phyloP scores from a whole-genome alignment of 148 eudicot genomes.

The Talinum fruticosum region DNA sequence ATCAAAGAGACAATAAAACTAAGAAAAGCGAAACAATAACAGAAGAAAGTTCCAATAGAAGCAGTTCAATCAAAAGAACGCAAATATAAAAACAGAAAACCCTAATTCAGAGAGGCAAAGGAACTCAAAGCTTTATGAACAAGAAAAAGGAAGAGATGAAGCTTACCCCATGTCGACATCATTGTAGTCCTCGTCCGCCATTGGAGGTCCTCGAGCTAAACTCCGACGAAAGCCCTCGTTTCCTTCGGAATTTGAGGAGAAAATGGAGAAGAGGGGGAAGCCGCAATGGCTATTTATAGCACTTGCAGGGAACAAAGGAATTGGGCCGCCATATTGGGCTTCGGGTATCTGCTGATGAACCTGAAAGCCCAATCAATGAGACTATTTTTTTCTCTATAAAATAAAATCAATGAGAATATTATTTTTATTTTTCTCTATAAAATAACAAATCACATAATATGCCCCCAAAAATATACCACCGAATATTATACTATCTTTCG shows the following conservation, averaged over 20 bases:
- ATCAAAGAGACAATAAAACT: too few species aligned
- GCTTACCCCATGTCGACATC: conserved; percentile 35
- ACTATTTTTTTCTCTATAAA: too few species aligned
- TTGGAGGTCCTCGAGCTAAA: conserved; percentile 10
- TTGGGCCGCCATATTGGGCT: background rate
- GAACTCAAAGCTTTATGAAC: background rate
- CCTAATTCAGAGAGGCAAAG: background rate
- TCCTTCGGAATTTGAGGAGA: background rate
- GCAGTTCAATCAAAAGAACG: background rate
- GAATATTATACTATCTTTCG: too few species aligned
- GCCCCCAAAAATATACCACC: too few species aligned
- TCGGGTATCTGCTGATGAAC: too few species aligned
- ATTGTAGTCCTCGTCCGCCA: conserved; percentile 47
- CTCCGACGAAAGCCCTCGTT: background rate
- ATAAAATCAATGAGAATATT: too few species aligned
- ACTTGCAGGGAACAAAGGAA: background rate
- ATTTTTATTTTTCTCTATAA: too few species aligned
- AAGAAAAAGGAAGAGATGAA: background rate
- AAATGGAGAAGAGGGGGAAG: background rate
- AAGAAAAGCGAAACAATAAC: background rate
- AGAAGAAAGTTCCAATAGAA: background rate
- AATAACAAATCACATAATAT: too few species aligned
- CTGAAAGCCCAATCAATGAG: too few species aligned
- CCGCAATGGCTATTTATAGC: background rate
- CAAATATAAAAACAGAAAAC: background rate